Evolutionary conservation across 2,329 filamentous ascomycete species (phyloP).

Genomic region (Cadophora luteo-olivacea): DNA sequence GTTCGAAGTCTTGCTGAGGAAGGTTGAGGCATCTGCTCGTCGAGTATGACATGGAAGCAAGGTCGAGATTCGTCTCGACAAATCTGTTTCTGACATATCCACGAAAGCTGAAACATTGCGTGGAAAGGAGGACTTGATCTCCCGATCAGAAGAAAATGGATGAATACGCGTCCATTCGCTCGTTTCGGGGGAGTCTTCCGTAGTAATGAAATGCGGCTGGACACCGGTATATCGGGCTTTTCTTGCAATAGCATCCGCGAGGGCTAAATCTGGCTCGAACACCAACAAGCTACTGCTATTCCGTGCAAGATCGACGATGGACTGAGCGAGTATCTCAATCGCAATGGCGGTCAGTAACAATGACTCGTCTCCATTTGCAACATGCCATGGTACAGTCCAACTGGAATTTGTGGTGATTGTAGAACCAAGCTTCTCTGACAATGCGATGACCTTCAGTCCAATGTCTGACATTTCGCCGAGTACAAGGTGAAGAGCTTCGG

Average conservation of each 20-base stretch:
- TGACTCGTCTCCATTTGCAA: constrained; percentile 11
- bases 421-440: constrained; percentile 15
- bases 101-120: constrained; percentile 11
- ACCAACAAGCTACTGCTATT: constrained; percentile 12
- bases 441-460: constrained; percentile 18
- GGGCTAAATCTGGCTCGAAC: constrained; percentile 12
- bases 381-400: constrained; percentile 22
- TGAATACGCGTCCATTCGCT: constrained; percentile 3
- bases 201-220: constrained; percentile 18
- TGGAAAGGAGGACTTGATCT: constrained; percentile 5
- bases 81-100: constrained; percentile 13
- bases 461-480: neutral
- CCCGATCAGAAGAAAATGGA: constrained; percentile 16
- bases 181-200: neutral
- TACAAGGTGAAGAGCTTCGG: constrained; percentile 13
- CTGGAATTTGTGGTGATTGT: neutral
- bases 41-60: constrained; percentile 11
- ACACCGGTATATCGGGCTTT: constrained; percentile 11
- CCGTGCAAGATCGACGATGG: neutral
- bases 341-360: constrained; percentile 15
- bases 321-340: constrained; percentile 16
- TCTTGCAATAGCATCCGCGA: constrained; percentile 13
- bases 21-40: neutral
- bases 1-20: constrained; percentile 1
- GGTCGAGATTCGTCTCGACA: neutral